phyloP scores from a whole-genome alignment of 768 basidiomycete genomes.

The Rhodosporidiobolus odoratus region DNA sequence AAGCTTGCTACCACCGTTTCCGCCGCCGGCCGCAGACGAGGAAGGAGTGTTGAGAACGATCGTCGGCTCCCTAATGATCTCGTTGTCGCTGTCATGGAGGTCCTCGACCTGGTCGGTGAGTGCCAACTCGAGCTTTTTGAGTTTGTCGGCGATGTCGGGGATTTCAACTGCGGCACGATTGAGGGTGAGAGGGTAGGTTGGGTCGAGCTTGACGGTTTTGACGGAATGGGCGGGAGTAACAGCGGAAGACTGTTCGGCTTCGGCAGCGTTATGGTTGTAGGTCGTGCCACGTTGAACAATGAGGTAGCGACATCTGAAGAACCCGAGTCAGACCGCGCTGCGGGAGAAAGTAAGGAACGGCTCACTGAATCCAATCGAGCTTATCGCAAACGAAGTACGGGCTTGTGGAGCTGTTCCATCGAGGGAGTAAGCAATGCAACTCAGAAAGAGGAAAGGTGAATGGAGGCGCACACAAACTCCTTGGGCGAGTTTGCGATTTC shows the following conservation, averaged over 20 bases:
- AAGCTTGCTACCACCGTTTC: neutral
- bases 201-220: constrained; percentile 49
- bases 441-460: neutral
- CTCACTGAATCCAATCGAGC: constrained; percentile 62
- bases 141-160: constrained; percentile 58
- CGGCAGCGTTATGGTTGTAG: neutral
- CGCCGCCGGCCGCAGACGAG: neutral
- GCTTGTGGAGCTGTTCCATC: constrained; percentile 41
- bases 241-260: neutral
- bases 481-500: constrained; percentile 62
- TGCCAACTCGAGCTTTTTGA: constrained; percentile 51
- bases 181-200: constrained; percentile 51
- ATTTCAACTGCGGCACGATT: constrained; percentile 49
- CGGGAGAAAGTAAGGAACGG: too few relatives aligned
- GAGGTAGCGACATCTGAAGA: constrained; percentile 66
- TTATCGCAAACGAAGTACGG: constrained; percentile 60
- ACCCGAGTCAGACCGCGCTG: too few relatives aligned
- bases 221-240: neutral
- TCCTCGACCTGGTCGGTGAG: constrained; percentile 20
- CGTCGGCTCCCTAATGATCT: constrained; percentile 27
- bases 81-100: constrained; percentile 28
- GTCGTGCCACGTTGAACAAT: constrained; percentile 51
- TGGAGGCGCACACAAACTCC: constrained; percentile 52
- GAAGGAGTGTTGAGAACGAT: neutral
- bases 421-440: neutral